A percentile compares a stretch with the other conserved stretches of the same genome.
Evolutionary conservation across 164 flowering plant genomes (phyloP).

Genomic region (Echeveria elegans): DNA sequence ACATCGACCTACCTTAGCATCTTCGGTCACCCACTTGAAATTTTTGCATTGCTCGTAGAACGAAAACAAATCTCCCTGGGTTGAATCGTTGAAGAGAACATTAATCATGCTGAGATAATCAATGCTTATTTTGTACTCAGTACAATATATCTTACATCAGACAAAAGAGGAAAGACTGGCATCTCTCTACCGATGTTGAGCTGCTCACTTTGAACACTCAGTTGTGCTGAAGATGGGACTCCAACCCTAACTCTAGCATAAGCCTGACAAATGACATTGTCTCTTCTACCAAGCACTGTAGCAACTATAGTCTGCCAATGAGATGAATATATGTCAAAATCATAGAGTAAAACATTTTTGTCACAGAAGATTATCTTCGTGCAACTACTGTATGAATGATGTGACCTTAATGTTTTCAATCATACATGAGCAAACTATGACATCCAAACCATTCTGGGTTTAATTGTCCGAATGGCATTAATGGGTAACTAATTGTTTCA

Average conservation of each 20-base stretch:
- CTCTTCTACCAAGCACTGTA: slow-evolving; percentile 45
- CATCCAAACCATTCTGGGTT: not conserved
- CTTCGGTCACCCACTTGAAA: slow-evolving; percentile 70
- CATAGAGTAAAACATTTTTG: too few relatives aligned
- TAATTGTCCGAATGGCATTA: too few relatives aligned
- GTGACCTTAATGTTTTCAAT: not conserved
- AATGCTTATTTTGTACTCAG: not conserved
- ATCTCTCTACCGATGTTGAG: slow-evolving; percentile 63
- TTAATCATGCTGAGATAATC: not conserved
- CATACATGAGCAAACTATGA: not conserved
- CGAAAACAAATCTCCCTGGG: slow-evolving; percentile 79
- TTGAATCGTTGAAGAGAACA: not conserved
- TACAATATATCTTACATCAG: slow-evolving; percentile 37
- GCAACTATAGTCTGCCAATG: slow-evolving; percentile 46
- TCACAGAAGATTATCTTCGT: not conserved
- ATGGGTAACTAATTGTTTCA: not conserved
- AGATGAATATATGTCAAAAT: not conserved
- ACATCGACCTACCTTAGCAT: slow-evolving; percentile 47
- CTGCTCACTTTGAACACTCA: slow-evolving; percentile 70
- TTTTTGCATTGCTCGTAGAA: slow-evolving; percentile 81
- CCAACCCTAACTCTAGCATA: slow-evolving; percentile 49
- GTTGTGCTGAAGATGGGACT: slow-evolving; percentile 50
- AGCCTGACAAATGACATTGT: slow-evolving; percentile 52
- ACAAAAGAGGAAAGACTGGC: slow-evolving; percentile 58
- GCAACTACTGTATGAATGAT: not conserved